phyloP scores from a whole-genome alignment of 805 yeast genomes.

The Candida khao-thaluensis region DNA sequence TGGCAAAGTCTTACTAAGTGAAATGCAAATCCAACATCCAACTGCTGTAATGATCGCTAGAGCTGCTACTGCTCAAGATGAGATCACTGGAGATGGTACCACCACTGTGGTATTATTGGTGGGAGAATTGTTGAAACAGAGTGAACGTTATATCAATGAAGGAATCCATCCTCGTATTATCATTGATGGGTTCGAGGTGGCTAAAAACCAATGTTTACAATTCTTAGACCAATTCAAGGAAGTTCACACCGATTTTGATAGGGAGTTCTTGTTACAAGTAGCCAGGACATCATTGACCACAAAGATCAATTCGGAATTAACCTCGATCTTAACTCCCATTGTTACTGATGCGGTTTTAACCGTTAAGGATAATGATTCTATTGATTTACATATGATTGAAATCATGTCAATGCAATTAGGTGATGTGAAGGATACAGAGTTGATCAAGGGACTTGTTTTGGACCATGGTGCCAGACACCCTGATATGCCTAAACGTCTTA shows the following conservation, averaged over 20 bases:
- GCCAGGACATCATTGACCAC: conserved; percentile 89
- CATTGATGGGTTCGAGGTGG: conserved; percentile 92
- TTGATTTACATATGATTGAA: conserved; percentile 96
- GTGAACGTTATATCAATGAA: conserved; percentile 85
- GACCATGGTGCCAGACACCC: conserved; percentile 99
- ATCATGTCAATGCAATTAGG: conserved; percentile 98
- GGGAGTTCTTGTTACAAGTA: conserved; percentile 87
- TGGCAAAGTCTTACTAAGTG: conserved; percentile 88
- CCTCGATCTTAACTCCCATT: conserved; percentile 84
- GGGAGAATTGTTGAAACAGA: conserved; percentile 92
- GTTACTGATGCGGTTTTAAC: conserved; percentile 94
- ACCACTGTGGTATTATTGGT: conserved; percentile 92
- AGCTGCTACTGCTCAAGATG: conserved; percentile 98
- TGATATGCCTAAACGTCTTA: conserved; percentile 90
- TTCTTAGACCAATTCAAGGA: conserved; percentile 68
- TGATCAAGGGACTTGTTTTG: conserved; percentile 85
- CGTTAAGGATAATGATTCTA: conserved; percentile 52
- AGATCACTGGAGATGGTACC: conserved; percentile 99
- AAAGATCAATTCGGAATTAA: conserved; percentile 73
- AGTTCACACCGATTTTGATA: conserved; percentile 52
- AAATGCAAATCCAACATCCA: conserved; percentile 84
- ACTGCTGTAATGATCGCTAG: conserved; percentile 66
- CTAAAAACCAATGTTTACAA: conserved; percentile 71
- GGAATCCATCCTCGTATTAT: conserved; percentile 95
- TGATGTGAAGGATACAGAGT: conserved; percentile 75